These are phyloP conservation scores for Diutina neorugosa DNA, from an alignment of 1,139 yeast genomes.

Conservation along the genomic window DNA sequence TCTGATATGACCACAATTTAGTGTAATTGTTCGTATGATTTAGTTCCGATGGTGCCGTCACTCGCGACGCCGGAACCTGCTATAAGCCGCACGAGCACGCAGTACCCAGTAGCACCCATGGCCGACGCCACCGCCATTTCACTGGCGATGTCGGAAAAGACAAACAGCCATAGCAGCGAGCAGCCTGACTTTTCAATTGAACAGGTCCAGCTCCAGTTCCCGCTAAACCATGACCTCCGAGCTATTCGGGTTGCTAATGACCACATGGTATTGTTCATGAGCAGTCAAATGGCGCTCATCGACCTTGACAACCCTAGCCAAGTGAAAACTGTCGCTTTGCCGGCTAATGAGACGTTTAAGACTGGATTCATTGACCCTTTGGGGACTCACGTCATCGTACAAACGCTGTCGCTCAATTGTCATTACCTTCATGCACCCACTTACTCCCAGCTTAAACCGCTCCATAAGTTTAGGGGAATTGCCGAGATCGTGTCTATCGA, in stretches of 20 bases:
- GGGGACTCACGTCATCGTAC: neutral
- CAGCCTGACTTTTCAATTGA: neutral
- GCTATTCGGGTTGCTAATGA: neutral
- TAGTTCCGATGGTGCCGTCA: neutral
- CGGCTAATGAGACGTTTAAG: neutral
- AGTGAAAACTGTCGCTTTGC: neutral
- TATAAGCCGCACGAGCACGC: neutral
- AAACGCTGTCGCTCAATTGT: neutral
- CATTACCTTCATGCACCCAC: neutral
- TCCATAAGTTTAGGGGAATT: neutral
- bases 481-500: neutral
- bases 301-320: slow-evolving; percentile 3
- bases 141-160: neutral
- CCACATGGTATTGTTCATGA: neutral
- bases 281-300: neutral
- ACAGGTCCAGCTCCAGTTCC: slow-evolving; percentile 1
- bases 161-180: neutral
- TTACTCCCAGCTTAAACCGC: neutral
- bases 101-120: neutral
- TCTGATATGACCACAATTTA: neutral
- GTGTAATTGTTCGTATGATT: too few relatives aligned
- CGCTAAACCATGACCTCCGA: neutral
- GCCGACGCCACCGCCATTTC: neutral
- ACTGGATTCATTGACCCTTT: neutral
- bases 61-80: neutral